phyloP scores from a whole-genome alignment of 106 monocot genomes.

The Apostasia shenzhenica region DNA sequence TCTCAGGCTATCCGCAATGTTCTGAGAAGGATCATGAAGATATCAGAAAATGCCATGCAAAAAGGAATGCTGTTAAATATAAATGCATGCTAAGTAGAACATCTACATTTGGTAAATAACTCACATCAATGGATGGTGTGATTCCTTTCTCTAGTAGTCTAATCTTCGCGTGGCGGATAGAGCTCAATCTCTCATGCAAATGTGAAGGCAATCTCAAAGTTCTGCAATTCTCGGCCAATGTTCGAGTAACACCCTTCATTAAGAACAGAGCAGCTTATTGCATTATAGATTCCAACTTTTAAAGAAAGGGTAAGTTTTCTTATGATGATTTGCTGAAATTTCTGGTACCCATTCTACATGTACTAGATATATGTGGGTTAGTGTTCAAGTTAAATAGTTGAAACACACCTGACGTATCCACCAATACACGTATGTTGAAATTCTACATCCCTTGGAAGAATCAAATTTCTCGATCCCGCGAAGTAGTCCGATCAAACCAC shows the following conservation, averaged over 20 bases:
- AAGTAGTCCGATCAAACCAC: slow-evolving; percentile 85
- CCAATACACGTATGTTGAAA: slow-evolving; percentile 99
- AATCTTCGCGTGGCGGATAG: slow-evolving; percentile 66
- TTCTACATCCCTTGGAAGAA: slow-evolving; percentile 81
- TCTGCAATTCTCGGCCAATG: slow-evolving; percentile 77
- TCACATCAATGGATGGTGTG: slow-evolving; percentile 78
- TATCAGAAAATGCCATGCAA: not conserved
- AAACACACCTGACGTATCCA: slow-evolving; percentile 90
- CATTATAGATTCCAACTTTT: not conserved
- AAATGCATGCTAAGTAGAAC: too few species aligned
- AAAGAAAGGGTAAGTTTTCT: not conserved
- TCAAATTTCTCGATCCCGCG: slow-evolving; percentile 98
- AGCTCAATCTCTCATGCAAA: slow-evolving; percentile 77
- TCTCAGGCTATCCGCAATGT: slow-evolving; percentile 70
- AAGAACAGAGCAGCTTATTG: slow-evolving; percentile 7
- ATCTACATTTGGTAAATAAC: slow-evolving; percentile 6
- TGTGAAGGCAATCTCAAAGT: slow-evolving; percentile 79
- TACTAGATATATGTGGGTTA: not conserved
- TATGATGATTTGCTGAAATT: not conserved
- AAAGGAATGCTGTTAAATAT: not conserved
- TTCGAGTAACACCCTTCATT: slow-evolving; percentile 76
- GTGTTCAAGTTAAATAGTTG: not conserved
- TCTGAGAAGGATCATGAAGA: slow-evolving; percentile 31
- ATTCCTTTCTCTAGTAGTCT: slow-evolving; percentile 71
- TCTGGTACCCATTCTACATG: not conserved